Conservation (phyloP, 768 basidiomycete species). For the Tricholoma terreum region DNA sequence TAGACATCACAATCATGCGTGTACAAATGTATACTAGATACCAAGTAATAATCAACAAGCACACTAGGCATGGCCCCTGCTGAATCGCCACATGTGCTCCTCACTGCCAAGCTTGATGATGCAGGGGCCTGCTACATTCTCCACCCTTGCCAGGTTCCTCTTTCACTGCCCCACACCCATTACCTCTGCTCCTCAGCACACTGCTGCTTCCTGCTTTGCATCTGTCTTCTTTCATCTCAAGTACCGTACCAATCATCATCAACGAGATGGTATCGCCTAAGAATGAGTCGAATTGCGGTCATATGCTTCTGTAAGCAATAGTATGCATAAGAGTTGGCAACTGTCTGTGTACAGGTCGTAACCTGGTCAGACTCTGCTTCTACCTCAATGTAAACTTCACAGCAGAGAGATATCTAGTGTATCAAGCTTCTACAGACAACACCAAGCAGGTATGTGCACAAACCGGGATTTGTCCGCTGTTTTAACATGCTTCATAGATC, state of each 20-base stretch:
- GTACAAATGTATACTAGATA: no score
- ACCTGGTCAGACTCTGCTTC: conserved; percentile 1
- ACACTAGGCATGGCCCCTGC: no score
- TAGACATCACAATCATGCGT: no score
- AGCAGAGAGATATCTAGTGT: neutral
- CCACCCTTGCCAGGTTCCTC: no score
- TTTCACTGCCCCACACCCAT: no score
- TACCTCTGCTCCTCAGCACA: no score
- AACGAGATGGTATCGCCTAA: neutral
- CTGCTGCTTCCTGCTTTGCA: no score
- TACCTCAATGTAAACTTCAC: neutral
- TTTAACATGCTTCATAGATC: neutral
- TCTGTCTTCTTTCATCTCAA: no score
- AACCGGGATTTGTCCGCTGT: neutral
- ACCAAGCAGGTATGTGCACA: neutral
- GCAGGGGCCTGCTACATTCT: no score
- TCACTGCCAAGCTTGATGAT: no score
- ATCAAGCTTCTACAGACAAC: neutral
- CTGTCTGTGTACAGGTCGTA: neutral
- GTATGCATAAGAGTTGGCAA: neutral
- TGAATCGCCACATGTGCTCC: no score
- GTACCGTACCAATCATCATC: conserved; percentile 1
- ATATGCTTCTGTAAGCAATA: neutral
- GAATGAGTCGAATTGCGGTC: neutral
- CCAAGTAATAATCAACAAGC: no score